Base-by-base conservation (phyloP, 345 rosid species). In the Populus ilicifolia region DNA sequence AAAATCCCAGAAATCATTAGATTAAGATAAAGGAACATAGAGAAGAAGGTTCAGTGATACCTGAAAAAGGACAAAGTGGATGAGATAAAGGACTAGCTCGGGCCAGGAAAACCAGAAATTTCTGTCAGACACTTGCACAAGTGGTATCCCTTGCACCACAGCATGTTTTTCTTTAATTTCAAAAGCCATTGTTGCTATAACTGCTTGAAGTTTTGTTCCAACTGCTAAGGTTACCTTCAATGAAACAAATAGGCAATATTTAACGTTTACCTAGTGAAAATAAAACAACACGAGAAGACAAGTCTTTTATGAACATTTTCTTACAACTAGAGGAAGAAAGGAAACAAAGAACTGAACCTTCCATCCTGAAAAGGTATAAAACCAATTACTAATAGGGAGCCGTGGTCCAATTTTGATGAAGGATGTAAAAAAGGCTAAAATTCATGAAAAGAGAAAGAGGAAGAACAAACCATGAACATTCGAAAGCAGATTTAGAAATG, bases 91-190 rank as follows among this genome's bases (percentile, higher is more conserved):
- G 74, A 93, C 69, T 59, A 96, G 79, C 17, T 83, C 87, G 21
- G 99, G 99, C 88, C 94, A 86, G 70, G 80, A 33, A 65, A 96
- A 88, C 99, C 99, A 96, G 79, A 96, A 96, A 80, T 92, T 89
- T 67, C 84, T 76, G 80, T 96, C 95, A 46, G 97, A 88, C 70
- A 93, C 98, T 83, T 89, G 85, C 33, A 93, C 99, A 35, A 96
- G 92, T 67, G 98, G 99, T 89, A 96, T 91, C 82, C 98, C 99
- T 88, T 96, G 99, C 38, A 96, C 88, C 41, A 93, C 94, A 0
- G 94, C 92, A 35, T 96, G 95, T 81, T 91, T 93, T 79, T 96
- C 94, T 41, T 85, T 87, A 81, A 96, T 96, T 84, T 96, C 99
- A 38, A 96, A 33, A 7, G 99, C 98, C 99, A 96, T 93, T 73